Conservation (phyloP, 2,329 filamentous ascomycete species). For the Aspergillus sp. region DNA sequence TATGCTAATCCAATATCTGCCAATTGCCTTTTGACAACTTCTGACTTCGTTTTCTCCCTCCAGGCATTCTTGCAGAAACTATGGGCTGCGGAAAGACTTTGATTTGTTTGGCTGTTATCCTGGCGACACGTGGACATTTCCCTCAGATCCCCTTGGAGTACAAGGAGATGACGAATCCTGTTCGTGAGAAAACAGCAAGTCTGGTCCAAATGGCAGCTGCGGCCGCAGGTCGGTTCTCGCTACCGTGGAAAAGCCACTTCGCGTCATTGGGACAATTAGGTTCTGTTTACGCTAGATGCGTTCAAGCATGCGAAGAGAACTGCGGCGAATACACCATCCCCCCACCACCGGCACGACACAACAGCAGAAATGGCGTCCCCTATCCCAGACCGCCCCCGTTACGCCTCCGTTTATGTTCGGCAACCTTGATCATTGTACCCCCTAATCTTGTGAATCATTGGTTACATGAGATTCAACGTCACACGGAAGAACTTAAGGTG, state of each 20-base stretch:
- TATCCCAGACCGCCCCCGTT: slow-evolving; percentile 41
- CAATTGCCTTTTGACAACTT: background rate
- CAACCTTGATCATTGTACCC: slow-evolving; percentile 77
- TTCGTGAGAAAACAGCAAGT: slow-evolving; percentile 56
- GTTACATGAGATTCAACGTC: slow-evolving; percentile 75
- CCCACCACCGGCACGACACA: slow-evolving; percentile 41
- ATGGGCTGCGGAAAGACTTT: slow-evolving; percentile 76
- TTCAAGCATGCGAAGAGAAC: slow-evolving; percentile 58
- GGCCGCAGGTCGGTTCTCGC: slow-evolving; percentile 62
- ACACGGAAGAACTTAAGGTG: slow-evolving; percentile 66
- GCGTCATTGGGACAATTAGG: slow-evolving; percentile 50
- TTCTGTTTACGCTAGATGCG: slow-evolving; percentile 55
- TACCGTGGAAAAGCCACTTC: slow-evolving; percentile 71
- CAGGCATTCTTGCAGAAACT: slow-evolving; percentile 47
- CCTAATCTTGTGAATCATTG: slow-evolving; percentile 83
- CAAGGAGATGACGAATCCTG: slow-evolving; percentile 42
- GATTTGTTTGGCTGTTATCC: slow-evolving; percentile 74
- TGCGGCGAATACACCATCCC: slow-evolving; percentile 60
- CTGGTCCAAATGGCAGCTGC: slow-evolving; percentile 76
- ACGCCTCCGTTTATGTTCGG: slow-evolving; percentile 62
- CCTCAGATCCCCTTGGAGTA: slow-evolving; percentile 66
- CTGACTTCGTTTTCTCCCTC: background rate
- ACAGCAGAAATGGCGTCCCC: slow-evolving; percentile 42
- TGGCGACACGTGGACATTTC: slow-evolving; percentile 71
- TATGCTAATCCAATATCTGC: slow-evolving; percentile 27